Evolutionary conservation across 139 green algal species (phyloP), one percentile per base, ranked within the genome.

Genomic region (Chlamydomonas sphaeroides): DNA sequence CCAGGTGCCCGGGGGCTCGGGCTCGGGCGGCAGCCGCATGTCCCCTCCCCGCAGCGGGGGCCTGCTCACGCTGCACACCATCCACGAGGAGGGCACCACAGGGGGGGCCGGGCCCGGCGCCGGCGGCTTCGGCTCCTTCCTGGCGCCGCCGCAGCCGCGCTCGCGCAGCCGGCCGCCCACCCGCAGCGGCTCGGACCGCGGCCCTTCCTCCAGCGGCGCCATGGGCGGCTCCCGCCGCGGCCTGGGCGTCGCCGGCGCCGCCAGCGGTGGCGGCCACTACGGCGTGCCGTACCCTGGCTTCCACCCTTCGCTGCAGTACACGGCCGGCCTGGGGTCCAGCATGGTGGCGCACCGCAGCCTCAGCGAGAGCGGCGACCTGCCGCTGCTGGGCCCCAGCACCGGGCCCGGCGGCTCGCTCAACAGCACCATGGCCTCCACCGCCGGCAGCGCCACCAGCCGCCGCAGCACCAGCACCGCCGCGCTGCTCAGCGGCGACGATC

Each of bases 401-500:
- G n/a, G n/a, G n/a, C 23, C 35, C 36, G 23, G 10, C 7, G 63
- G 51, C 53, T 68, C 36, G 30, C 32, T 70, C 51, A 78, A 69
- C 53, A 49, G 39, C 65, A 77, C 53, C 51, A 63, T 84, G 51
- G 53, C 62, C 38, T 77, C 66, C 11, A 70, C 78, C 6, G 53
- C 53, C 14, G 65, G 65, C 48, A 78, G 66, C 36, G 10, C 45
- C n/a, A 53, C 39, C 49, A 78, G 53, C 36, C 78, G 65, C 1
- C 65, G 67, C 78, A 62, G 51, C 67, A 77, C 49, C 49, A 49
- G 38, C 67, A 84, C 32, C 26, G 35, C 53, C 23, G 63, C 51
- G 33, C 65, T 83, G 39, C 21, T 87, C 32, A 79, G 51, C 30
- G 73, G 21, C 32, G 75, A 84, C 39, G 83, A 87, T 59, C 32